These are phyloP conservation scores for Suillus variegatus DNA, from an alignment of 768 basidiomycete species.

Conservation along the genomic window DNA sequence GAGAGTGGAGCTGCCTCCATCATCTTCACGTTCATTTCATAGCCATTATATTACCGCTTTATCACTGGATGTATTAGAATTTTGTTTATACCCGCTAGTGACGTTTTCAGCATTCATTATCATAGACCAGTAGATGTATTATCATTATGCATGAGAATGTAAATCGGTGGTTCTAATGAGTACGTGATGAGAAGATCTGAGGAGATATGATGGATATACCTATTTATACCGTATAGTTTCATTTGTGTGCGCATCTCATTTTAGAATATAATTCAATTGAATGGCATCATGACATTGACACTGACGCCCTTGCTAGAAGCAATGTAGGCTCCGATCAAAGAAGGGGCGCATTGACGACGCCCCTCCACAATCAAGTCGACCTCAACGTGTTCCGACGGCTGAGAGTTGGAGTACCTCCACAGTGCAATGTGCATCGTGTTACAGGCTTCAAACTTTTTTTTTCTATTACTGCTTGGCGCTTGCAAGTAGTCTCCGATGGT, in stretches of 20 bases:
- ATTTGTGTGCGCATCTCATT: background rate
- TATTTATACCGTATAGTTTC: too few species aligned
- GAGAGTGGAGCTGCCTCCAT: background rate
- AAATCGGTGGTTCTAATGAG: background rate
- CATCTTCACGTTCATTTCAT: background rate
- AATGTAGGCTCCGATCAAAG: background rate
- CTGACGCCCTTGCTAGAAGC: background rate
- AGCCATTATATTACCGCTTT: background rate
- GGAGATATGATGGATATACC: background rate
- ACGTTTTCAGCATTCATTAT: background rate
- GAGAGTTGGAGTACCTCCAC: too few species aligned
- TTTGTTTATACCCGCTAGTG: background rate
- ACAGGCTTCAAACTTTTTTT: background rate
- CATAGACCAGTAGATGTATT: background rate
- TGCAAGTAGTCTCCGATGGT: background rate
- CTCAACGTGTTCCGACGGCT: too few species aligned
- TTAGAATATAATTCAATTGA: background rate
- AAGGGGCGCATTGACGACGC: background rate
- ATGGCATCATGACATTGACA: too few species aligned
- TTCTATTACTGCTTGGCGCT: too few species aligned
- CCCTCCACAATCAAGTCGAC: background rate
- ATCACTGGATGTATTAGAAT: background rate
- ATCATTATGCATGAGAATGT: background rate
- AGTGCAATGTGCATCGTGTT: too few species aligned
- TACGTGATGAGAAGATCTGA: slow-evolving; percentile 3